Evolutionary conservation across 352 stramenopile species (phyloP).

Genomic region (Pythium aquatile): DNA sequence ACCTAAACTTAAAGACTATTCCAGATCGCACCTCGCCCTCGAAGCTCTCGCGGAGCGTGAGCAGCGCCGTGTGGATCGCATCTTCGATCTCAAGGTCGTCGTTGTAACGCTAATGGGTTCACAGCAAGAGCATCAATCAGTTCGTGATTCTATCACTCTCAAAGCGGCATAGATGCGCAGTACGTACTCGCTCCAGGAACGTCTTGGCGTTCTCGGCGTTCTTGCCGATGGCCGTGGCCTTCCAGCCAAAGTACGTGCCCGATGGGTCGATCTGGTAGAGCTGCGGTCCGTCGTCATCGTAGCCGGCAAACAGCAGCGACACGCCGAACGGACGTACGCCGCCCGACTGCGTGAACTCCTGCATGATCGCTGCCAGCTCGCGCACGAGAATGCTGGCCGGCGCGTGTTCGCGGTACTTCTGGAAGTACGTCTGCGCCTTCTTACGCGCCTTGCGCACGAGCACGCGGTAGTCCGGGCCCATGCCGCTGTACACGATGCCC

Average conservation of each 20-base stretch:
- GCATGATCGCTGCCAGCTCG: slow-evolving; percentile 97
- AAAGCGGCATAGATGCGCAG: neutral
- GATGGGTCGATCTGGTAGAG: slow-evolving; percentile 99
- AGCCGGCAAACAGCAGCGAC: slow-evolving; percentile 97
- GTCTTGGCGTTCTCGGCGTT: slow-evolving; percentile 98
- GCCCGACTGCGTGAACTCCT: slow-evolving; percentile 98
- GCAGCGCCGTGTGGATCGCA: slow-evolving; percentile 97
- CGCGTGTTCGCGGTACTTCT: slow-evolving; percentile 94
- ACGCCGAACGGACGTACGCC: slow-evolving; percentile 99
- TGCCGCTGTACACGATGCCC: slow-evolving; percentile 96
- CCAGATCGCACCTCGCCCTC: slow-evolving; percentile 83
- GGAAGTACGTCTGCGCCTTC: slow-evolving; percentile 94
- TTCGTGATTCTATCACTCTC: neutral
- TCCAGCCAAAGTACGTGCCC: slow-evolving; percentile 99
- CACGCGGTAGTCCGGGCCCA: slow-evolving; percentile 99
- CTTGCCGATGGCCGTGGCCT: slow-evolving; percentile 99
- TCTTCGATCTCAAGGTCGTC: slow-evolving; percentile 99
- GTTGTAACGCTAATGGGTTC: slow-evolving; percentile 67
- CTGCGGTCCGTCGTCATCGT: slow-evolving; percentile 96
- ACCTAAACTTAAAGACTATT: neutral
- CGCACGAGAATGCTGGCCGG: slow-evolving; percentile 96
- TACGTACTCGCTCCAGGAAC: slow-evolving; percentile 97
- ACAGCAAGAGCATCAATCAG: neutral
- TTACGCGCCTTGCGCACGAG: slow-evolving; percentile 96
- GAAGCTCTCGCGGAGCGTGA: slow-evolving; percentile 99